A percentile compares a stretch with the other conserved stretches of the same genome.
These are phyloP conservation scores for Epichloe brachyelytri DNA, from an alignment of 2,329 filamentous ascomycete species.

Conservation along the genomic window DNA sequence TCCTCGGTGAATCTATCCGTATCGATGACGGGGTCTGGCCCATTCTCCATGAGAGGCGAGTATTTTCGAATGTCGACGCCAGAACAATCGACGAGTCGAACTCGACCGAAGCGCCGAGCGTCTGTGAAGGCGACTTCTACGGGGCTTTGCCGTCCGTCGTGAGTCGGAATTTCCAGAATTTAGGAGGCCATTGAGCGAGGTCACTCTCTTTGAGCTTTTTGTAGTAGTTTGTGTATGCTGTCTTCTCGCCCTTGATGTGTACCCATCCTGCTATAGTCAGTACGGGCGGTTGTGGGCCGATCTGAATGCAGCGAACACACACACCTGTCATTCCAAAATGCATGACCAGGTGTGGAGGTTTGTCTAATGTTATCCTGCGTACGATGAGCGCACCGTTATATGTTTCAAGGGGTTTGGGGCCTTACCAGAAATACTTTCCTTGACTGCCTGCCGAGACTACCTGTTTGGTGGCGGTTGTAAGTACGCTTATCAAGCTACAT, in stretches of 20 bases:
- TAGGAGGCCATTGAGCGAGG: constrained; percentile 66
- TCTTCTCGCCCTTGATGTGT: constrained; percentile 67
- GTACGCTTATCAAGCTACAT: neutral
- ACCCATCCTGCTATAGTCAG: constrained; percentile 52
- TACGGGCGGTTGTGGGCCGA: neutral
- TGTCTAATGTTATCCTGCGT: constrained; percentile 44
- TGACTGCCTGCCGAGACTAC: constrained; percentile 62
- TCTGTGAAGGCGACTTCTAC: constrained; percentile 72
- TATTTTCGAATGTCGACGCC: constrained; percentile 62
- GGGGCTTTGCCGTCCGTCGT: constrained; percentile 44
- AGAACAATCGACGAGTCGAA: constrained; percentile 71
- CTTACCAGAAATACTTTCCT: constrained; percentile 92
- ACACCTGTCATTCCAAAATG: constrained; percentile 64
- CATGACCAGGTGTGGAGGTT: constrained; percentile 75
- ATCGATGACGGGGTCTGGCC: constrained; percentile 83
- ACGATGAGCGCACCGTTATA: constrained; percentile 9
- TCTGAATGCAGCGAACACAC: neutral
- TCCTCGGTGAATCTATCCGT: constrained; percentile 61
- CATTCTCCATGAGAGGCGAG: constrained; percentile 78
- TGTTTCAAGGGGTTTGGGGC: constrained; percentile 16
- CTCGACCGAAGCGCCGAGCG: constrained; percentile 61
- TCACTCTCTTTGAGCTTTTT: constrained; percentile 51
- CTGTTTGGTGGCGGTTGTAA: constrained; percentile 13
- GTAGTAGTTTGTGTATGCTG: constrained; percentile 72
- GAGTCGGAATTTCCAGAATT: constrained; percentile 77